These are phyloP conservation scores for Stemphylium beticola DNA, from an alignment of 2,329 filamentous ascomycete genomes.

Conservation along the genomic window DNA sequence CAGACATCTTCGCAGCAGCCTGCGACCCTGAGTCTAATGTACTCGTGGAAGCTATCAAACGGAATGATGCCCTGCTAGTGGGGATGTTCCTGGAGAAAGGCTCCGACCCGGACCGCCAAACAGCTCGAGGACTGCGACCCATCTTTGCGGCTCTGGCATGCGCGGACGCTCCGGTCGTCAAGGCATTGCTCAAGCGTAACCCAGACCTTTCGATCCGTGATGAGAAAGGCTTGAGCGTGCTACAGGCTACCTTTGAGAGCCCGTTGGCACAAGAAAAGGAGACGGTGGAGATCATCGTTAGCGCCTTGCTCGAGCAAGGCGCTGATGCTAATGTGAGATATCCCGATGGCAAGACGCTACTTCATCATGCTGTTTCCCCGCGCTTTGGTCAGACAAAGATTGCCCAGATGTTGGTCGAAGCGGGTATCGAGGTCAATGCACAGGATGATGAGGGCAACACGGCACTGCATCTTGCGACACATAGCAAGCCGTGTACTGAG, in stretches of 20 bases:
- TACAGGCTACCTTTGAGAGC: conserved; percentile 37
- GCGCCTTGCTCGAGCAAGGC: conserved; percentile 33
- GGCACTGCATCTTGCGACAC: conserved; percentile 34
- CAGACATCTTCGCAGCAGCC: conserved; percentile 40
- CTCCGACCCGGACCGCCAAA: conserved; percentile 36
- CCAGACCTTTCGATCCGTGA: conserved; percentile 35
- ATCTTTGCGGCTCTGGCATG: conserved; percentile 40
- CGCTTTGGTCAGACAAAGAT: conserved; percentile 24
- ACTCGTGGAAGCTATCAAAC: conserved; percentile 42
- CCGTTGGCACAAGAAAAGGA: conserved; percentile 33
- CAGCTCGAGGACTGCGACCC: conserved; percentile 29
- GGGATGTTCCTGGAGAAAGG: conserved; percentile 41
- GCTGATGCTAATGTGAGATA: conserved; percentile 31
- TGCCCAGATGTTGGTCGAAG: conserved; percentile 30
- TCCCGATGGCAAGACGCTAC: conserved; percentile 37
- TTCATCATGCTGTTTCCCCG: conserved; percentile 35
- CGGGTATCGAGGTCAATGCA: conserved; percentile 29
- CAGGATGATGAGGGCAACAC: conserved; percentile 35
- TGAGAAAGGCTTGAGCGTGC: conserved; percentile 28
- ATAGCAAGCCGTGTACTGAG: conserved; percentile 31
- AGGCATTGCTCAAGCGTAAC: conserved; percentile 35
- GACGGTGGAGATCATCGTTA: conserved; percentile 26
- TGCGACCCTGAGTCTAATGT: conserved; percentile 43
- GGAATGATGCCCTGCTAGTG: conserved; percentile 32
- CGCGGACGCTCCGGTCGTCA: conserved; percentile 31